These are phyloP conservation scores for Eucalyptus grandis DNA, from an alignment of 345 rosid species.

Conservation along the genomic window DNA sequence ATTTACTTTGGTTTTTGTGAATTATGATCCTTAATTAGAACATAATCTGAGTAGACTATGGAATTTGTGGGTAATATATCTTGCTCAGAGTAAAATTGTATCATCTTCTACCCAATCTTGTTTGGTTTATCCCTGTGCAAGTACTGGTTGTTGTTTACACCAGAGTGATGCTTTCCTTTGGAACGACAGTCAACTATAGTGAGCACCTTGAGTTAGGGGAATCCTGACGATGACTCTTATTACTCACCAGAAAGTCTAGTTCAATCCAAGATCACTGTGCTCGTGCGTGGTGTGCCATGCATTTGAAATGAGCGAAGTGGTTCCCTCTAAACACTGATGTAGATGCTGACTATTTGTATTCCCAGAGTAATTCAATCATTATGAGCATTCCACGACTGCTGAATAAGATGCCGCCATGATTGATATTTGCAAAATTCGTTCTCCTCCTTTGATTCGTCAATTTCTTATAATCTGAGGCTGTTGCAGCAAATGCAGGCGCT, in stretches of 20 bases:
- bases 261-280: not conserved
- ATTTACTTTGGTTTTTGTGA: not conserved
- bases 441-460: not conserved
- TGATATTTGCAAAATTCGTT: not conserved
- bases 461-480: not conserved
- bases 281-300: not conserved
- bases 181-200: not conserved
- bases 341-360: not conserved
- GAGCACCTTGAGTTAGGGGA: not conserved
- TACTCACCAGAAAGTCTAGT: not conserved
- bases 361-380: not conserved
- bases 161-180: not conserved
- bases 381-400: not conserved
- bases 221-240: not conserved
- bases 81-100: not conserved
- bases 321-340: not conserved
- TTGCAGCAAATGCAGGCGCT: slow-evolving; percentile 16
- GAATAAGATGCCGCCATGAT: not conserved
- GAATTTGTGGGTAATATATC: not conserved
- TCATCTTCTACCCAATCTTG: not conserved
- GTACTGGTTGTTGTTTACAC: not conserved
- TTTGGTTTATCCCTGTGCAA: not conserved
- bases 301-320: not conserved
- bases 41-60: not conserved
- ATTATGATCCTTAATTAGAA: not conserved